These are phyloP conservation scores for Taphrina communis DNA, from an alignment of 1,139 yeast species.

Conservation along the genomic window DNA sequence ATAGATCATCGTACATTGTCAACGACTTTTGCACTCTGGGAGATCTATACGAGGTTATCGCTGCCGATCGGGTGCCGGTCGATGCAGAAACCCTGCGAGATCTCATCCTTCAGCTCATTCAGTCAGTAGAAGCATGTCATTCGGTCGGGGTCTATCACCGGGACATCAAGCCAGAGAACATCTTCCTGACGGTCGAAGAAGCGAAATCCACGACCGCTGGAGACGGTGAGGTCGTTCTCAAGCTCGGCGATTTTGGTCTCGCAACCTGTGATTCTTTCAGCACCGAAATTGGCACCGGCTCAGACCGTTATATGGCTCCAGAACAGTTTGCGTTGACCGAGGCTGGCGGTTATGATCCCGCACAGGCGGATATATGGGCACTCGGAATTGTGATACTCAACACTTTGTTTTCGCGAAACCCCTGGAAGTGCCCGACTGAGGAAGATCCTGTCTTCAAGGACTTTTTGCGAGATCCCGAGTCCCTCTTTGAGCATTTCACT, in stretches of 20 bases:
- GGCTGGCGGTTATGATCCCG: slow-evolving; percentile 73
- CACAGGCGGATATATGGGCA: slow-evolving; percentile 92
- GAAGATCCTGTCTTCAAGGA: slow-evolving; percentile 85
- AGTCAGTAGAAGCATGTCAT: slow-evolving; percentile 87
- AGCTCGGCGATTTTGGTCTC: slow-evolving; percentile 94
- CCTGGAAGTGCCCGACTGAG: slow-evolving; percentile 80
- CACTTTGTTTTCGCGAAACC: slow-evolving; percentile 86
- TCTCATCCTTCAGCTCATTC: slow-evolving; percentile 79
- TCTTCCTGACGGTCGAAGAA: slow-evolving; percentile 68
- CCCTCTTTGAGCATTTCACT: slow-evolving; percentile 89
- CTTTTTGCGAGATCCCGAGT: slow-evolving; percentile 85
- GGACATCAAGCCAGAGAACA: slow-evolving; percentile 86
- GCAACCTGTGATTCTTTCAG: slow-evolving; percentile 73
- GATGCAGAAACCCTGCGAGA: slow-evolving; percentile 67
- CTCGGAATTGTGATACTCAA: slow-evolving; percentile 85
- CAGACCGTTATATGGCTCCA: slow-evolving; percentile 97
- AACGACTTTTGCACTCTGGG: slow-evolving; percentile 91
- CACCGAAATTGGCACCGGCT: slow-evolving; percentile 87
- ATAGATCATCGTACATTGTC: slow-evolving; percentile 60
- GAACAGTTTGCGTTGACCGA: slow-evolving; percentile 62
- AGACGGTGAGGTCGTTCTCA: slow-evolving; percentile 87
- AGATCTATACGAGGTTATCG: slow-evolving; percentile 91
- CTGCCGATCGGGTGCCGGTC: slow-evolving; percentile 74
- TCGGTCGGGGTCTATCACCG: slow-evolving; percentile 87
- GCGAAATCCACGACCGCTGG: slow-evolving; percentile 72